These are phyloP conservation scores for Candida verbasci DNA, from an alignment of 805 yeast genomes.

Conservation along the genomic window DNA sequence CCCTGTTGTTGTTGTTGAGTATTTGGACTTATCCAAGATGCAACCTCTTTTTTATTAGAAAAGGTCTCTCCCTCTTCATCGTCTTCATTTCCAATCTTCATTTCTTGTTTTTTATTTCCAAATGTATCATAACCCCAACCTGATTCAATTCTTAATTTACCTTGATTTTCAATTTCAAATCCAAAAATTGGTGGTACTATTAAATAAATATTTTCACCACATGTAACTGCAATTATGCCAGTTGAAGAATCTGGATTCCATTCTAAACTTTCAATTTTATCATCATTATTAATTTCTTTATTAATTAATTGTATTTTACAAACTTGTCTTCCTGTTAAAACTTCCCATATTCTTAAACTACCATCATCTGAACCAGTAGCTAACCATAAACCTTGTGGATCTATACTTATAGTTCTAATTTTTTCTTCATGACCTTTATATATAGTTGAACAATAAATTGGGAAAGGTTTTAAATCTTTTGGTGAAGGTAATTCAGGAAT, in stretches of 20 bases:
- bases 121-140: slow-evolving; percentile 86
- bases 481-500: slow-evolving; percentile 97
- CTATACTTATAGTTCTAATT: slow-evolving; percentile 77
- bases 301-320: slow-evolving; percentile 55
- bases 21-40: slow-evolving; percentile 81
- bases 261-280: slow-evolving; percentile 72
- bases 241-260: slow-evolving; percentile 82
- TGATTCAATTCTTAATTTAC: slow-evolving; percentile 72
- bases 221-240: slow-evolving; percentile 81
- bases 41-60: slow-evolving; percentile 44
- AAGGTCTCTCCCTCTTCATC: slow-evolving; percentile 22
- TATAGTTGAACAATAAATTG: slow-evolving; percentile 79
- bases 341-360: slow-evolving; percentile 93
- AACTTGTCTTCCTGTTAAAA: slow-evolving; percentile 90
- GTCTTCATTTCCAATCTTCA: slow-evolving; percentile 32
- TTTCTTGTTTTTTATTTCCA: slow-evolving; percentile 47
- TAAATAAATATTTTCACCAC: slow-evolving; percentile 74
- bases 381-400: slow-evolving; percentile 88
- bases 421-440: slow-evolving; percentile 81
- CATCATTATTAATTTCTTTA: slow-evolving; percentile 56
- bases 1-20: slow-evolving; percentile 58
- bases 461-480: slow-evolving; percentile 94
- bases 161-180: slow-evolving; percentile 75
- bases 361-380: slow-evolving; percentile 99
- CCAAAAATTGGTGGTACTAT: slow-evolving; percentile 91